These are phyloP conservation scores for Vitis rotundifolia DNA, from an alignment of 164 flowering plant species.

Conservation along the genomic window DNA sequence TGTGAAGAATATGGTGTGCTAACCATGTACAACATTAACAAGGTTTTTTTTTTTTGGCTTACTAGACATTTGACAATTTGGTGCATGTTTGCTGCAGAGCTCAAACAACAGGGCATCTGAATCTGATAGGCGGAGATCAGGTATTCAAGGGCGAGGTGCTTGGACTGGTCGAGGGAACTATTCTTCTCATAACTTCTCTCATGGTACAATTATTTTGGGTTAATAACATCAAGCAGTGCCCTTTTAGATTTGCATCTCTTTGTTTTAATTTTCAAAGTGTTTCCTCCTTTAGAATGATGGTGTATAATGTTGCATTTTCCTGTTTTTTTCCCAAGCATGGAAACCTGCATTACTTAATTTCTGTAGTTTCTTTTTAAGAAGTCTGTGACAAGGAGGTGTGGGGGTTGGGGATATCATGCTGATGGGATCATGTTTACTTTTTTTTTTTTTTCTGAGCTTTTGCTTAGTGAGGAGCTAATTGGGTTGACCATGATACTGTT, in stretches of 20 bases:
- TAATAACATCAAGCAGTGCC: too few relatives aligned
- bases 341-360: neutral
- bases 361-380: neutral
- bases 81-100: slow-evolving; percentile 20
- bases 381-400: neutral
- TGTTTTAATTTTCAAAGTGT: neutral
- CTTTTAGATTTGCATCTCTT: neutral
- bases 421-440: neutral
- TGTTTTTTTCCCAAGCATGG: neutral
- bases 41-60: too few relatives aligned
- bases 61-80: neutral
- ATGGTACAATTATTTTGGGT: slow-evolving; percentile 4
- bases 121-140: slow-evolving; percentile 13
- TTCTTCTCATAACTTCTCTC: slow-evolving; percentile 13
- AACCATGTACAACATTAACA: too few relatives aligned
- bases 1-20: too few relatives aligned
- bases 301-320: neutral
- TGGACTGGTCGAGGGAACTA: slow-evolving; percentile 33
- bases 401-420: neutral
- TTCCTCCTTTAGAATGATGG: too few relatives aligned
- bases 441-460: neutral
- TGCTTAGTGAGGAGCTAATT: neutral
- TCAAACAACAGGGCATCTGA: slow-evolving; percentile 12
- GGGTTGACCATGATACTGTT: neutral
- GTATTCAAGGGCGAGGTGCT: slow-evolving; percentile 22